Conservation (phyloP, 2,329 filamentous ascomycete genomes). For the Metarhizium sp. region DNA sequence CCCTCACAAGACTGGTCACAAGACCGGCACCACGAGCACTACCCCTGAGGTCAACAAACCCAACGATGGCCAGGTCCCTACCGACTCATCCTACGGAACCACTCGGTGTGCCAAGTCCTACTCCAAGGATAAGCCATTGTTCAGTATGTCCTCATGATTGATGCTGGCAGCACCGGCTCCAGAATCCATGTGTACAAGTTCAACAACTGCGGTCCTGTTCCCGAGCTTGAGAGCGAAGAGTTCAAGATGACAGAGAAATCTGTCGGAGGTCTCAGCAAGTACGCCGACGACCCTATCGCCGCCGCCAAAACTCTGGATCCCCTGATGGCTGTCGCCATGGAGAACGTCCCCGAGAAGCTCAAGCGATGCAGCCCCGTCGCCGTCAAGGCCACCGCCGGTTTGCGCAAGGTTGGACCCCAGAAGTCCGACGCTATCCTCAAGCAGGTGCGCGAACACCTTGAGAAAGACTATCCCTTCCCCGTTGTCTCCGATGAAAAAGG, state of each 20-base stretch:
- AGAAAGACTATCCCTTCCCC: conserved; percentile 88
- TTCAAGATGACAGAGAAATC: conserved; percentile 91
- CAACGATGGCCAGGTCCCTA: conserved; percentile 40
- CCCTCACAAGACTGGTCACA: conserved; percentile 4
- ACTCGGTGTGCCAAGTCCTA: conserved; percentile 73
- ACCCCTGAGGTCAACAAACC: neutral
- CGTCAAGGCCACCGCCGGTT: conserved; percentile 94
- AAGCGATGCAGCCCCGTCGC: conserved; percentile 89
- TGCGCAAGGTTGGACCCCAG: conserved; percentile 76
- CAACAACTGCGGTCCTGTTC: conserved; percentile 96
- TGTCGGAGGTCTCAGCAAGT: conserved; percentile 78
- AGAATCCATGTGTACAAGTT: conserved; percentile 98
- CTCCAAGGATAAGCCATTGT: conserved; percentile 88
- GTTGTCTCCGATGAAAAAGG: conserved; percentile 77
- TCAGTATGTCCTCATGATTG: conserved; percentile 98
- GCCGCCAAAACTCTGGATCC: conserved; percentile 85
- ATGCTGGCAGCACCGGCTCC: conserved; percentile 94
- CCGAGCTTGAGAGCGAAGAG: conserved; percentile 83
- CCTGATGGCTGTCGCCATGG: conserved; percentile 77
- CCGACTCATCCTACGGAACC: conserved; percentile 56
- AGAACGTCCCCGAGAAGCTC: conserved; percentile 76
- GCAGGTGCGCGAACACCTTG: conserved; percentile 73
- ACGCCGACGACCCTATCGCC: conserved; percentile 73
- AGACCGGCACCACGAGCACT: neutral
- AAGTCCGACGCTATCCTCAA: conserved; percentile 76